A percentile compares a stretch with the other conserved stretches of the same genome.
phyloP scores from a whole-genome alignment of 1,284 basidiomycete genomes.

The Apiotrichum akiyoshidainum region DNA sequence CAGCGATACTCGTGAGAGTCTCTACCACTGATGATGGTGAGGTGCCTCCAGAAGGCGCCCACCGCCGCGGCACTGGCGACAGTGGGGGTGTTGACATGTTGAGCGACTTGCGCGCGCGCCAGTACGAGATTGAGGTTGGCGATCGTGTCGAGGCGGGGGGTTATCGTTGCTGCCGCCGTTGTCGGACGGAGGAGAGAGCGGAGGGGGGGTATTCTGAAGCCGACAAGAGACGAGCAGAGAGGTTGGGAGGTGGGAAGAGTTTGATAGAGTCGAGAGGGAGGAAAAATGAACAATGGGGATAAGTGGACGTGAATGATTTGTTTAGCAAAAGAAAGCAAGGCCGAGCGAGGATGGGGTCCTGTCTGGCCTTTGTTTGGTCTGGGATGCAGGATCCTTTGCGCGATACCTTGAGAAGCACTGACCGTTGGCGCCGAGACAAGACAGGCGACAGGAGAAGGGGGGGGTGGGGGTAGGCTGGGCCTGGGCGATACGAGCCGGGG shows the following conservation, averaged over 20 bases:
- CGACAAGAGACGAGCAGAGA: no score
- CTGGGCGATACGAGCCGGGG: no score
- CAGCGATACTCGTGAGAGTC: conserved; percentile 14
- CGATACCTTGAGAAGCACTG: no score
- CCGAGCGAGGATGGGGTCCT: no score
- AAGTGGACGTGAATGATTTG: conserved; percentile 6
- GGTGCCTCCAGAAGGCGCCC: conserved; percentile 23
- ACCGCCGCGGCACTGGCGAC: conserved; percentile 40
- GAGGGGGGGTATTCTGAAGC: neutral
- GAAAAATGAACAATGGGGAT: neutral
- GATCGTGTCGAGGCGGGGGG: neutral
- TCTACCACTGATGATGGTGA: conserved; percentile 31
- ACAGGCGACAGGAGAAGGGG: no score
- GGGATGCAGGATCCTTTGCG: no score
- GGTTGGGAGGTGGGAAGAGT: no score
- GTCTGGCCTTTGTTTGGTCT: no score
- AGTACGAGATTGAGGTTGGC: no score
- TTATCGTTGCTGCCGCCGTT: neutral
- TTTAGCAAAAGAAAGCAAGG: neutral
- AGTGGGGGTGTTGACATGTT: conserved; percentile 36
- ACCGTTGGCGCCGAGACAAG: no score
- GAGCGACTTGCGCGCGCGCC: no score
- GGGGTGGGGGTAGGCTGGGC: no score
- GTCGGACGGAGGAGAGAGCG: neutral
- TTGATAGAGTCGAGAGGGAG: neutral